These are phyloP conservation scores for Gentiana straminea DNA, from an alignment of 257 asterid genomes.

Conservation along the genomic window DNA sequence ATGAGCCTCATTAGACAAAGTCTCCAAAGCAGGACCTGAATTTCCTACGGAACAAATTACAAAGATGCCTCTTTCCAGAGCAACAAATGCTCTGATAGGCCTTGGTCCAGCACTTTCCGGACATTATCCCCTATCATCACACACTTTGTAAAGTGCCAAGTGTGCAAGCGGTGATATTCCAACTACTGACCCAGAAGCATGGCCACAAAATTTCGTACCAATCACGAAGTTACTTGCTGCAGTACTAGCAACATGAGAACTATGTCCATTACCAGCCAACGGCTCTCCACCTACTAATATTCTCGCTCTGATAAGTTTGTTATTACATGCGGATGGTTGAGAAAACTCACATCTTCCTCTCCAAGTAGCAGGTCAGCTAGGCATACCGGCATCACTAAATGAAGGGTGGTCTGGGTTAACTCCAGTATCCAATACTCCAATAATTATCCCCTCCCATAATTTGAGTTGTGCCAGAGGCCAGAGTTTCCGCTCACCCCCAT, in stretches of 20 bases:
- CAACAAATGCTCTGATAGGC: slow-evolving; percentile 5
- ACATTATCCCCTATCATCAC: too few relatives aligned
- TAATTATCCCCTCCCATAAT: slow-evolving; percentile 10
- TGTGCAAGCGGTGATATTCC: slow-evolving; percentile 14
- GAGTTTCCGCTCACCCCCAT: slow-evolving; percentile 7
- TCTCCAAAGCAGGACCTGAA: background rate
- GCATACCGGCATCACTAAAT: slow-evolving; percentile 6
- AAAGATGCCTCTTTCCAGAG: slow-evolving; percentile 11
- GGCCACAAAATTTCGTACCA: slow-evolving; percentile 11
- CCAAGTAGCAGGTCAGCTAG: slow-evolving; percentile 14
- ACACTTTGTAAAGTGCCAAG: slow-evolving; percentile 12
- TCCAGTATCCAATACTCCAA: slow-evolving; percentile 11
- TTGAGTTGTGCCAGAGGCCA: slow-evolving; percentile 9
- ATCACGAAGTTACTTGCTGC: slow-evolving; percentile 13
- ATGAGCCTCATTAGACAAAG: slow-evolving; percentile 5
- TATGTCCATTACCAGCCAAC: slow-evolving; percentile 4
- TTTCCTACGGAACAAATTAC: slow-evolving; percentile 10
- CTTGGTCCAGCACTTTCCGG: background rate
- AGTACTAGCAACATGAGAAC: slow-evolving; percentile 10
- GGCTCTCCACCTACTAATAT: background rate
- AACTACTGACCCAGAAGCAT: slow-evolving; percentile 10
- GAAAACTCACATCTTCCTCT: slow-evolving; percentile 9
- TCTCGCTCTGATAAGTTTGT: slow-evolving; percentile 11
- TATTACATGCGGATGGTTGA: slow-evolving; percentile 6
- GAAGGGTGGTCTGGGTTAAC: slow-evolving; percentile 14